Percentiles rank a stretch among this genome's conserved stretches.
phyloP scores from a whole-genome alignment of 306 rosid genomes.

The Cucumis cinereus region DNA sequence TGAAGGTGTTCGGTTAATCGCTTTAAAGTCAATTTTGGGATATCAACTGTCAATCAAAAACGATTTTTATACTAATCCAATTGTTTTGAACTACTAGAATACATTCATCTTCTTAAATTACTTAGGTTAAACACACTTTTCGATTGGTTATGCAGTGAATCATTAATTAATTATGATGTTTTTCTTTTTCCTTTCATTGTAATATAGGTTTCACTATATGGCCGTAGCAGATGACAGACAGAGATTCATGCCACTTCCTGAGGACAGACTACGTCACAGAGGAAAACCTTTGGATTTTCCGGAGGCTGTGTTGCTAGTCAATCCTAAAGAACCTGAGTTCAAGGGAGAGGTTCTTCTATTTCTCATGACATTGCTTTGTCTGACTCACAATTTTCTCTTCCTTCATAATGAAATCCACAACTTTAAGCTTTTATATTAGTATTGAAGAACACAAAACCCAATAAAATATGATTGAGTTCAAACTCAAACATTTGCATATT shows the following conservation, averaged over 20 bases:
- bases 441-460: not conserved
- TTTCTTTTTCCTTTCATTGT: not conserved
- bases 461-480: not conserved
- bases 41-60: too few species aligned
- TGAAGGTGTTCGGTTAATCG: too few species aligned
- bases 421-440: not conserved
- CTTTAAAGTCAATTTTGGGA: too few species aligned
- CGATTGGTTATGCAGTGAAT: not conserved
- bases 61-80: too few species aligned
- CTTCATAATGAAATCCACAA: not conserved
- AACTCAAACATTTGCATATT: not conserved
- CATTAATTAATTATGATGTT: not conserved
- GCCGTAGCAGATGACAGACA: conserved; percentile 28
- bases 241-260: conserved; percentile 34
- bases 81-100: too few species aligned
- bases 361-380: not conserved
- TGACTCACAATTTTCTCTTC: not conserved
- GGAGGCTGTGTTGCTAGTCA: conserved; percentile 30
- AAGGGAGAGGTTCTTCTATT: conserved; percentile 28
- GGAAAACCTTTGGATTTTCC: conserved; percentile 36
- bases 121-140: too few species aligned
- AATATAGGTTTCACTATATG: conserved; percentile 32
- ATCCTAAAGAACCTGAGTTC: conserved; percentile 28
- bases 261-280: conserved; percentile 27
- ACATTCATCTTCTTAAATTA: too few species aligned